Conservation (phyloP, 1,284 basidiomycete genomes). For the Ceratobasidium papillatum region DNA sequence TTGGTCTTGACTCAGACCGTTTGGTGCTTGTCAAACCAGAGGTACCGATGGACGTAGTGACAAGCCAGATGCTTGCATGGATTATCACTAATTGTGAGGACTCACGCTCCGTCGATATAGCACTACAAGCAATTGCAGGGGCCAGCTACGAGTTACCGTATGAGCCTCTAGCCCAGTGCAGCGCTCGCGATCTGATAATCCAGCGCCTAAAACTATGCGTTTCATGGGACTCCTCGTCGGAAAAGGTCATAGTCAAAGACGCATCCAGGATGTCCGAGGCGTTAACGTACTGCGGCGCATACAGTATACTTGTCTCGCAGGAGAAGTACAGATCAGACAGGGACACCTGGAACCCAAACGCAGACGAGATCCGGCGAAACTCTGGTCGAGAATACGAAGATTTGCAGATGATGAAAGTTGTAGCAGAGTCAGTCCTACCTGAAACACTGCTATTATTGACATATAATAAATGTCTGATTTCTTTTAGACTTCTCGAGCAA, state of each 20-base stretch:
- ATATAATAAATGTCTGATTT: neutral
- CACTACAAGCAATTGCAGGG: slow-evolving; percentile 4
- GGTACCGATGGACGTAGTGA: neutral
- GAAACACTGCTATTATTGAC: neutral
- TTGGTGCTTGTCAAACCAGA: neutral
- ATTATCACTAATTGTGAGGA: slow-evolving; percentile 15
- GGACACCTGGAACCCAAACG: neutral
- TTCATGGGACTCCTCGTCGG: neutral
- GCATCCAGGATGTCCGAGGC: neutral
- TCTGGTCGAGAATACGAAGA: neutral
- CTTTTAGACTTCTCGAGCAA: neutral
- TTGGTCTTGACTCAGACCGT: neutral
- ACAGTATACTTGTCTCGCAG: neutral
- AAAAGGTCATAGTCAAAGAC: neutral
- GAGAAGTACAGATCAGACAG: neutral
- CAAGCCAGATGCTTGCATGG: slow-evolving; percentile 19
- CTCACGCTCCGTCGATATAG: neutral
- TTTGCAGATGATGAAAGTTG: neutral
- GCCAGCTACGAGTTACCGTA: neutral
- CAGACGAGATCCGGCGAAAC: neutral
- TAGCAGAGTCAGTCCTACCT: neutral
- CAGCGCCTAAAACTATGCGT: neutral
- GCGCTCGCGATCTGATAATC: neutral
- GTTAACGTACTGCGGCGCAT: neutral
- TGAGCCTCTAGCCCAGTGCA: neutral